These are phyloP conservation scores for Leccinum pellstonianum DNA, from an alignment of 768 basidiomycete species.

Conservation along the genomic window DNA sequence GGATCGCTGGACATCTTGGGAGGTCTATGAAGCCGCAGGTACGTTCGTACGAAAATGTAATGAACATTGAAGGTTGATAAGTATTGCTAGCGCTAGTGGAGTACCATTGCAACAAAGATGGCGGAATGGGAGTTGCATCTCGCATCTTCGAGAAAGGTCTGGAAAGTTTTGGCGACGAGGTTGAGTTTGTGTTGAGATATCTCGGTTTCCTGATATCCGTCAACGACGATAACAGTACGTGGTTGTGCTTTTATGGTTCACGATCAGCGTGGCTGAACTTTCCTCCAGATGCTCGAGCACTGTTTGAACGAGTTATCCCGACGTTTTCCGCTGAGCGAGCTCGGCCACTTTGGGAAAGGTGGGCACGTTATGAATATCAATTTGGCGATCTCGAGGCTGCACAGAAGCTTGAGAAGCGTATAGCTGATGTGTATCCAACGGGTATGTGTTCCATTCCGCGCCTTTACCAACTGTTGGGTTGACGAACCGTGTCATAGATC, in stretches of 20 bases:
- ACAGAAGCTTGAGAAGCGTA: conserved; percentile 85
- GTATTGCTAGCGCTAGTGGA: conserved; percentile 78
- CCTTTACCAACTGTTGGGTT: background rate
- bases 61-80: conserved; percentile 5
- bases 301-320: conserved; percentile 87
- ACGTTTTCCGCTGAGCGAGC: conserved; percentile 78
- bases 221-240: conserved; percentile 93
- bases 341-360: conserved; percentile 90
- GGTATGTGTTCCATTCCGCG: conserved; percentile 44
- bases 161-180: conserved; percentile 77
- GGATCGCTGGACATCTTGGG: conserved; percentile 79
- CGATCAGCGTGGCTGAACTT: conserved; percentile 6
- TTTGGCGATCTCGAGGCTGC: conserved; percentile 90
- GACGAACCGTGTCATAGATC: conserved; percentile 48
- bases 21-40: conserved; percentile 93
- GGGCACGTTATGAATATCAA: conserved; percentile 94
- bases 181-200: conserved; percentile 85
- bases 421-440: conserved; percentile 82
- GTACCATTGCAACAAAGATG: conserved; percentile 84
- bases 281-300: conserved; percentile 81
- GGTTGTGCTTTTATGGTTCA: background rate
- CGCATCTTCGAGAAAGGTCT: conserved; percentile 94
- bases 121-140: conserved; percentile 69
- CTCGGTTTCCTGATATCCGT: conserved; percentile 90
- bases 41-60: conserved; percentile 3